Conservation (phyloP, 2,329 filamentous ascomycete genomes). For the Trichoderma cornu-damae region DNA sequence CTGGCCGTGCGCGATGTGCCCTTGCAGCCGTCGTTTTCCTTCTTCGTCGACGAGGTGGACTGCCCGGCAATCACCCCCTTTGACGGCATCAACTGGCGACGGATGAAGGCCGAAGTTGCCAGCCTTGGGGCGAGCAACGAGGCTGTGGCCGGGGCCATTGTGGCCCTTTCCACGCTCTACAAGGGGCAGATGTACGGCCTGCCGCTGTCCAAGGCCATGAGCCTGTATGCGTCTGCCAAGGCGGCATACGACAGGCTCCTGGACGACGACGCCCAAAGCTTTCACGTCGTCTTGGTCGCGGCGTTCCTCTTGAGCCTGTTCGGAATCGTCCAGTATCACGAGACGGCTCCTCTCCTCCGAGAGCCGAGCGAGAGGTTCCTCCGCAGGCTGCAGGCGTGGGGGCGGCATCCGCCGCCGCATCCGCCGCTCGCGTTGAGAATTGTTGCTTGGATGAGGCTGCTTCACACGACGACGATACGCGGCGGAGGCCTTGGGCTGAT, state of each 20-base stretch:
- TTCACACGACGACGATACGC: conserved; percentile 20
- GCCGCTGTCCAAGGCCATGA: conserved; percentile 14
- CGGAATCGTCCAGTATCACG: conserved; percentile 16
- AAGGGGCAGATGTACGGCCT: conserved; percentile 18
- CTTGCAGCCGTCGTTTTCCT: conserved; percentile 13
- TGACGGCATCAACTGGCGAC: conserved; percentile 22
- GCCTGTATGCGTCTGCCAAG: conserved; percentile 14
- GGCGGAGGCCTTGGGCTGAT: conserved; percentile 21
- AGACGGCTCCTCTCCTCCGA: conserved; percentile 7
- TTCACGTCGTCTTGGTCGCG: background rate
- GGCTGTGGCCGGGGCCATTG: conserved; percentile 13
- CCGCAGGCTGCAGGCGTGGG: conserved; percentile 6
- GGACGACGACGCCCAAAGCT: conserved; percentile 2
- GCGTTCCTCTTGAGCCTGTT: conserved; percentile 22
- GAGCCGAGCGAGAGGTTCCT: conserved; percentile 13
- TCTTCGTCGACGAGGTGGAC: conserved; percentile 23
- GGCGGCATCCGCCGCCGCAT: background rate
- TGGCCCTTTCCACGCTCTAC: conserved; percentile 20
- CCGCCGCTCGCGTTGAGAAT: conserved; percentile 11
- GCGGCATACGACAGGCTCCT: background rate
- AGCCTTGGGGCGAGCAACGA: conserved; percentile 5
- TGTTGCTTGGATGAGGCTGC: conserved; percentile 21
- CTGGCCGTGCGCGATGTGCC: conserved; percentile 15
- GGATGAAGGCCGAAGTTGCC: conserved; percentile 16
- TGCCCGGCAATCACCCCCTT: conserved; percentile 21